These are phyloP conservation scores for Ustilago trichophora DNA, from an alignment of 1,284 basidiomycete genomes.

Conservation along the genomic window DNA sequence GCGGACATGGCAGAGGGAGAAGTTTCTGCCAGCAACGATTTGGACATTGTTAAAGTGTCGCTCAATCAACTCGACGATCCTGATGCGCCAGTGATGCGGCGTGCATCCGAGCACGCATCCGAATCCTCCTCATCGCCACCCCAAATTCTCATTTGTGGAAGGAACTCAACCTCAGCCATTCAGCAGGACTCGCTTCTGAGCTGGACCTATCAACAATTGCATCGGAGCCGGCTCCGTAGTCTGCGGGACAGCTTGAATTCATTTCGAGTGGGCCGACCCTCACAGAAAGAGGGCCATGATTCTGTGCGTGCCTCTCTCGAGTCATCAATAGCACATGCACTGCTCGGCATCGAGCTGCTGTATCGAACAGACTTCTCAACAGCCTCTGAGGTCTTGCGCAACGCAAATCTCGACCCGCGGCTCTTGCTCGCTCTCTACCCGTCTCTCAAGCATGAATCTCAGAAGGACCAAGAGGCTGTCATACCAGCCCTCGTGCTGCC, in stretches of 20 bases:
- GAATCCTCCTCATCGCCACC: constrained; percentile 3
- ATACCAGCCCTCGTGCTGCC: constrained; percentile 16
- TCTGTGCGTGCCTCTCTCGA: constrained; percentile 8
- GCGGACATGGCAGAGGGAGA: not conserved
- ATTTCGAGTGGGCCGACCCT: not conserved
- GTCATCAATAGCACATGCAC: constrained; percentile 19
- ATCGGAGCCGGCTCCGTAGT: constrained; percentile 16
- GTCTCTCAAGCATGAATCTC: not conserved
- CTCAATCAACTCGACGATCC: constrained; percentile 2
- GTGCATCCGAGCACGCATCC: constrained; percentile 4
- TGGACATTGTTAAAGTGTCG: constrained; percentile 23
- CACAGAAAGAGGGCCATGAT: not conserved
- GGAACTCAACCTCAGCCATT: constrained; percentile 27
- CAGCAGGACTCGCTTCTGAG: constrained; percentile 22
- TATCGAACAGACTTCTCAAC: constrained; percentile 30
- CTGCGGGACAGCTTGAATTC: constrained; percentile 16
- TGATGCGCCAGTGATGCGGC: constrained; percentile 8
- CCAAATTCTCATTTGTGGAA: constrained; percentile 34
- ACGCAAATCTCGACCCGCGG: constrained; percentile 38
- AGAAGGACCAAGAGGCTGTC: constrained; percentile 16
- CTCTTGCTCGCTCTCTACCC: constrained; percentile 39
- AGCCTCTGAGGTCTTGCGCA: constrained; percentile 21
- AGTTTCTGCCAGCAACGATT: not conserved
- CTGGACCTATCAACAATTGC: constrained; percentile 26
- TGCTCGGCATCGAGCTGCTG: constrained; percentile 41